phyloP scores from a whole-genome alignment of 306 rosid species.

The Prunus salicina region DNA sequence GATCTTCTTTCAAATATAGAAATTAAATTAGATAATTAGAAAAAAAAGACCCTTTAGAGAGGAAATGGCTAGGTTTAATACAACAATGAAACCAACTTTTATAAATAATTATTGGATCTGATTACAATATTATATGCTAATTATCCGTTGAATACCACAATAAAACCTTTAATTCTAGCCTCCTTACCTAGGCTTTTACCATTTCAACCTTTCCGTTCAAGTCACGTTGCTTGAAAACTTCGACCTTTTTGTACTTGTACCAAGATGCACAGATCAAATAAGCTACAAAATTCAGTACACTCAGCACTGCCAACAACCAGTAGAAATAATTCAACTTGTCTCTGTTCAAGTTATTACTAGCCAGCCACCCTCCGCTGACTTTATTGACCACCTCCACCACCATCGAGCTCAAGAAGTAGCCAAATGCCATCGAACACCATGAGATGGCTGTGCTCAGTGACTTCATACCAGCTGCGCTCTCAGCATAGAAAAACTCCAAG shows the following conservation, averaged over 20 bases:
- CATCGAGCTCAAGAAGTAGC: slow-evolving; percentile 44
- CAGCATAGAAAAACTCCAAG: slow-evolving; percentile 83
- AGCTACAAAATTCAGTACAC: slow-evolving; percentile 52
- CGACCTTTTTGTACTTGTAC: slow-evolving; percentile 67
- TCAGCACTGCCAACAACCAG: slow-evolving; percentile 49
- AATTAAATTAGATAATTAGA: too few species aligned
- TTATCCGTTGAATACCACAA: neutral
- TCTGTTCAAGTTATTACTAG: slow-evolving; percentile 60
- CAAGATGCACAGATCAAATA: slow-evolving; percentile 60
- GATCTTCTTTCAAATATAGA: too few species aligned
- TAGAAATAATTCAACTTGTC: slow-evolving; percentile 62
- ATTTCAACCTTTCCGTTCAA: slow-evolving; percentile 18
- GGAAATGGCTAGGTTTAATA: too few species aligned
- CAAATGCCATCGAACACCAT: slow-evolving; percentile 41
- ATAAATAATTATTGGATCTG: neutral
- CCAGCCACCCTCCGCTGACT: slow-evolving; percentile 76
- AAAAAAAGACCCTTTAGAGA: too few species aligned
- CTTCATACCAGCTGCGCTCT: slow-evolving; percentile 61
- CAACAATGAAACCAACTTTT: too few species aligned
- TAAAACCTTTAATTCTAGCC: neutral
- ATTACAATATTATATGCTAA: neutral
- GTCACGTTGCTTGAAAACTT: slow-evolving; percentile 30
- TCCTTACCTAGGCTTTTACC: neutral
- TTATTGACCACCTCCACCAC: slow-evolving; percentile 71
- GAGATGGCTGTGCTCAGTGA: slow-evolving; percentile 44